Conservation (phyloP, 2,329 filamentous ascomycete species). For the Colletotrichum spinosum region DNA sequence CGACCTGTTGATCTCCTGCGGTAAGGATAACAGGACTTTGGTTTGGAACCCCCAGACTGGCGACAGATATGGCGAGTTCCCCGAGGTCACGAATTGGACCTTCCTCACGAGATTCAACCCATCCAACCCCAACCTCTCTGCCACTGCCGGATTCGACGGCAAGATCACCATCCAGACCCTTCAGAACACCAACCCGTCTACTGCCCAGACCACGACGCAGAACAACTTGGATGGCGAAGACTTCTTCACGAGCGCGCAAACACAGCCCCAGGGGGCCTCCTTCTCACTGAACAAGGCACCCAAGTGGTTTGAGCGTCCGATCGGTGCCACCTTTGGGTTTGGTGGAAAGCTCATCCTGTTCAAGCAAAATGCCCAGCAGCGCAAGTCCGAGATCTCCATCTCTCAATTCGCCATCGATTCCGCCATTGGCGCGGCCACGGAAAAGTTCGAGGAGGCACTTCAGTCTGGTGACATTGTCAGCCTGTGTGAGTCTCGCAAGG, state of each 20-base stretch:
- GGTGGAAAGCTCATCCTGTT: constrained; percentile 91
- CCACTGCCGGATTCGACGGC: constrained; percentile 96
- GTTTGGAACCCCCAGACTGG: constrained; percentile 97
- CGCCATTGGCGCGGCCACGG: constrained; percentile 83
- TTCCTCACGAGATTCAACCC: constrained; percentile 97
- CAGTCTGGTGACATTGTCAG: constrained; percentile 79
- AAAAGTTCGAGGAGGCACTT: constrained; percentile 87
- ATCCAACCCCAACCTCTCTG: constrained; percentile 89
- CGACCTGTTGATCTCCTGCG: constrained; percentile 89
- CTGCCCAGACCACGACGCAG: constrained; percentile 74
- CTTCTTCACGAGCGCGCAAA: constrained; percentile 95
- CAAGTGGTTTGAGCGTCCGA: constrained; percentile 88
- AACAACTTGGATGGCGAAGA: constrained; percentile 88
- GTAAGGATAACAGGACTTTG: constrained; percentile 95
- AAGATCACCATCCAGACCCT: constrained; percentile 95
- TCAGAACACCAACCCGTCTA: constrained; percentile 88
- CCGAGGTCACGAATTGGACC: constrained; percentile 99
- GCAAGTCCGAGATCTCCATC: constrained; percentile 83
- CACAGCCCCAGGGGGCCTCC: constrained; percentile 87
- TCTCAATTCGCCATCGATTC: constrained; percentile 91
- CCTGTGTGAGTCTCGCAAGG: constrained; percentile 84
- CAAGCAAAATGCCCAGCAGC: constrained; percentile 66
- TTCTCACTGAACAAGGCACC: constrained; percentile 90
- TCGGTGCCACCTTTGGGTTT: constrained; percentile 92
- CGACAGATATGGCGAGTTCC: constrained; percentile 89